phyloP scores from a whole-genome alignment of 2,329 filamentous ascomycete genomes.

The Whalleya microplaca region DNA sequence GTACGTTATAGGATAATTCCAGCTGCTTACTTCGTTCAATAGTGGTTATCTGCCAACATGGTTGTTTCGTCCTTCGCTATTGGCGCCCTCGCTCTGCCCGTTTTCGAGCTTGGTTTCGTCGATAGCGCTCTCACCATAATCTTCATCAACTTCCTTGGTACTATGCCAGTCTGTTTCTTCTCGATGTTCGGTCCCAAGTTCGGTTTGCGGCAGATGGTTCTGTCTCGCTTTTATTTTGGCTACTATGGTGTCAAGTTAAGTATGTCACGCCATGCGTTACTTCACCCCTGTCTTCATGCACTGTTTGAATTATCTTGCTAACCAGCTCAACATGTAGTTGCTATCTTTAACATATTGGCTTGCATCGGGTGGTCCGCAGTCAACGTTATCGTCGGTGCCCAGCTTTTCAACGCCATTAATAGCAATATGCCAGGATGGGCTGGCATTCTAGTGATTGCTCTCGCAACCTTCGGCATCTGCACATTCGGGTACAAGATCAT shows the following conservation, averaged over 20 bases:
- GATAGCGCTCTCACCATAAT: constrained; percentile 74
- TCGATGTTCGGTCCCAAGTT: constrained; percentile 76
- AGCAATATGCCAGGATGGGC: constrained; percentile 69
- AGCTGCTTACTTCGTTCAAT: neutral
- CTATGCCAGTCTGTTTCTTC: constrained; percentile 75
- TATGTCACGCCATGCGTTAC: constrained; percentile 41
- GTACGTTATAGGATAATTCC: neutral
- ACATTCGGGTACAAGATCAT: constrained; percentile 77
- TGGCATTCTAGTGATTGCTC: constrained; percentile 74
- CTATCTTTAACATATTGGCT: constrained; percentile 70
- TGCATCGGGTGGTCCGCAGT: constrained; percentile 77
- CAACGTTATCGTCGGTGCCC: constrained; percentile 79
- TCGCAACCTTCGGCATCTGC: constrained; percentile 70
- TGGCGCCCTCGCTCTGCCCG: constrained; percentile 68
- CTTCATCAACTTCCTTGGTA: constrained; percentile 77
- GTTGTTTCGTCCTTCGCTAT: constrained; percentile 77
- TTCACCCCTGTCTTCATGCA: neutral
- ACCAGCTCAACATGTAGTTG: constrained; percentile 49
- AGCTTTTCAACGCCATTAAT: constrained; percentile 77
- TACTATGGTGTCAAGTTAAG: constrained; percentile 71
- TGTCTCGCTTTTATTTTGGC: constrained; percentile 79
- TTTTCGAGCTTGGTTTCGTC: constrained; percentile 72
- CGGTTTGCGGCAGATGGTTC: constrained; percentile 78
- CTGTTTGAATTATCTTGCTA: constrained; percentile 3
- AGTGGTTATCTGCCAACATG: constrained; percentile 82